Evolutionary conservation across 768 basidiomycete genomes (phyloP).

Genomic region (Tylopilus sp.): DNA sequence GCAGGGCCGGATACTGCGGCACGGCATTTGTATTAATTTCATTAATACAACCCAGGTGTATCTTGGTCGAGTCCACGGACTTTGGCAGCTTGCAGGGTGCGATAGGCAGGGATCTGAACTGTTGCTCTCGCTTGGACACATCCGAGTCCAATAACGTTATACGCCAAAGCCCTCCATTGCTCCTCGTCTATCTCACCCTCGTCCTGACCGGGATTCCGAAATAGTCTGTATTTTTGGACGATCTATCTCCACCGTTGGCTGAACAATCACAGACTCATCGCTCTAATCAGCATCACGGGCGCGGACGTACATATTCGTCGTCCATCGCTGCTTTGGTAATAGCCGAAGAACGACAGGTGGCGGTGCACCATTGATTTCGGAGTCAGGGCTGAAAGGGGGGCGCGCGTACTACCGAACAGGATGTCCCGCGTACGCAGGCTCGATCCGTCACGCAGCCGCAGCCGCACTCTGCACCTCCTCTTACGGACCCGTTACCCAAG

Average conservation of each 20-base stretch:
- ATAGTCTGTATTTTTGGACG: neutral
- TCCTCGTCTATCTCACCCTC: neutral
- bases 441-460: constrained; percentile 21
- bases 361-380: constrained; percentile 15
- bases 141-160: constrained; percentile 1
- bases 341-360: constrained; percentile 13
- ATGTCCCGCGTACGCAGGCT: constrained; percentile 4
- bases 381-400: constrained; percentile 14
- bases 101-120: neutral
- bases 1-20: constrained; percentile 3
- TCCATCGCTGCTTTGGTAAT: neutral
- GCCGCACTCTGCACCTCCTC: constrained; percentile 2
- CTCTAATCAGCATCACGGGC: neutral
- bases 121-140: neutral
- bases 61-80: constrained; percentile 7
- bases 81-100: neutral
- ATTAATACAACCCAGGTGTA: constrained; percentile 7
- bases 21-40: constrained; percentile 1
- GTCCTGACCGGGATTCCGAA: neutral
- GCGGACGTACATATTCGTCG: neutral
- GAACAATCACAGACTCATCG: neutral
- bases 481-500: constrained; percentile 17
- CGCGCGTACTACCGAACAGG: constrained; percentile 12
- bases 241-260: neutral
- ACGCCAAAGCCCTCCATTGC: neutral